These are phyloP conservation scores for Sherardia arvensis DNA, from an alignment of 257 asterid genomes.

Conservation along the genomic window DNA sequence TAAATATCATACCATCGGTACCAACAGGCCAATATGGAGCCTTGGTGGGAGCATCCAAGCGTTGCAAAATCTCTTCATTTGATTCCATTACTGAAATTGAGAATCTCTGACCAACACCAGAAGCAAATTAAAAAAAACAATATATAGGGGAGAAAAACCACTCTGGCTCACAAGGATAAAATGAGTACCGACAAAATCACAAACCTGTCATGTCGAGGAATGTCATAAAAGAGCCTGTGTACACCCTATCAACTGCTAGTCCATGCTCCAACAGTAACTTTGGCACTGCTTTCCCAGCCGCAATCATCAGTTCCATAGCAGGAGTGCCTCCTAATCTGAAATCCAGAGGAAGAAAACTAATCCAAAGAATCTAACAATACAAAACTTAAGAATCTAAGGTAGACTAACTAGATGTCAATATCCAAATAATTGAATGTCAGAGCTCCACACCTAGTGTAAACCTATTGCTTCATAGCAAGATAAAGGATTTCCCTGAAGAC, in stretches of 20 bases:
- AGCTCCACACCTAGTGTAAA: neutral
- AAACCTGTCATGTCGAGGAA: constrained; percentile 97
- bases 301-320: constrained; percentile 93
- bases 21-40: constrained; percentile 99
- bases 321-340: constrained; percentile 95
- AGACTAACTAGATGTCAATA: neutral
- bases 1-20: constrained; percentile 43
- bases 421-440: neutral
- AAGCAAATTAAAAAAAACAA: constrained; percentile 2
- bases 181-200: constrained; percentile 1
- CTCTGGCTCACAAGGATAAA: neutral
- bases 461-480: neutral
- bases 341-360: constrained; percentile 9
- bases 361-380: neutral
- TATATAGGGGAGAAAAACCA: constrained; percentile 15
- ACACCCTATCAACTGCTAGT: constrained; percentile 92
- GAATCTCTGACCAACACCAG: constrained; percentile 54
- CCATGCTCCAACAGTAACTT: constrained; percentile 90
- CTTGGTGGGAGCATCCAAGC: constrained; percentile 88
- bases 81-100: constrained; percentile 92
- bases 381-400: neutral
- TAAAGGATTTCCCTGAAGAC: neutral
- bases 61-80: constrained; percentile 50
- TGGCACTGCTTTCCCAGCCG: constrained; percentile 93
- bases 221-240: constrained; percentile 97